A percentile compares a stretch with the other conserved stretches of the same genome.
Evolutionary conservation across 208 protist species (phyloP).

Genomic region (Trypanosoma vivax): DNA sequence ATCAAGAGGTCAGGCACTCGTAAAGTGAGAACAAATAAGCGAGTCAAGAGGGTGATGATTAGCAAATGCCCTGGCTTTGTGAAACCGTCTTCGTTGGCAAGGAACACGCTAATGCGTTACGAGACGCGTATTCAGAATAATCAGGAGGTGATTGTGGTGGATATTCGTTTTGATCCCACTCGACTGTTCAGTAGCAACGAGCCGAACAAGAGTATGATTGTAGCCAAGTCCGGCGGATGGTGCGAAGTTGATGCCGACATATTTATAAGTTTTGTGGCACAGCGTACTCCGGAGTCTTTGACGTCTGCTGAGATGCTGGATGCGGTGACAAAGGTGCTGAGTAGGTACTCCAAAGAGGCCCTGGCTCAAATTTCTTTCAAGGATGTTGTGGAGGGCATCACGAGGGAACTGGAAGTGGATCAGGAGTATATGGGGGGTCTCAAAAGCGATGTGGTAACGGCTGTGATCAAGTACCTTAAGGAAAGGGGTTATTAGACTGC

Average conservation of each 20-base stretch:
- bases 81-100: slow-evolving; percentile 3
- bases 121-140: neutral
- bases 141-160: slow-evolving; percentile 16
- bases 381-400: slow-evolving; percentile 31
- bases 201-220: slow-evolving; percentile 56
- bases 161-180: slow-evolving; percentile 53
- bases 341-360: neutral
- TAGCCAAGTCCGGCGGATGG: slow-evolving; percentile 44
- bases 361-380: slow-evolving; percentile 42
- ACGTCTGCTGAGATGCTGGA: slow-evolving; percentile 17
- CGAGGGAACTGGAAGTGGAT: slow-evolving; percentile 18
- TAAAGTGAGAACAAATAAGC: neutral
- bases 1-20: neutral
- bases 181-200: slow-evolving; percentile 24
- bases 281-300: slow-evolving; percentile 29
- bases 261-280: slow-evolving; percentile 50
- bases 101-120: slow-evolving; percentile 13
- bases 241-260: slow-evolving; percentile 19
- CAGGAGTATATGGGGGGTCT: slow-evolving; percentile 23
- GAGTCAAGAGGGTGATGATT: neutral
- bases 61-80: slow-evolving; percentile 5
- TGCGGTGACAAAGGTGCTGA: slow-evolving; percentile 36
- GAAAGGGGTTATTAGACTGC: neutral
- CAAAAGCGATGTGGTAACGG: slow-evolving; percentile 27
- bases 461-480: slow-evolving; percentile 20